Evolutionary conservation across 305 asterid genomes (phyloP).

Genomic region (Fraxinus greggii): DNA sequence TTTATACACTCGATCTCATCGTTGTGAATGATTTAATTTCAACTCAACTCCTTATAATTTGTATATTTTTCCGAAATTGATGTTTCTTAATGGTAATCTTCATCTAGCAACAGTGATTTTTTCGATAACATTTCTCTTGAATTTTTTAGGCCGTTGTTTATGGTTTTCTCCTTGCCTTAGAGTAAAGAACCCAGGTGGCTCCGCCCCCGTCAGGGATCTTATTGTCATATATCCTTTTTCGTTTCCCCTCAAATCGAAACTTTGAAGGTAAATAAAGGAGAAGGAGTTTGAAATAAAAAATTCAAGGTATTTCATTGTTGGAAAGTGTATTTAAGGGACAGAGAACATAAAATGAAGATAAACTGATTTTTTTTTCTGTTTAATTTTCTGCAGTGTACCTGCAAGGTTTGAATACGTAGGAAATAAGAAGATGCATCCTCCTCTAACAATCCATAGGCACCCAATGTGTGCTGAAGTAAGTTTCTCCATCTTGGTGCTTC

Average conservation of each 20-base stretch:
- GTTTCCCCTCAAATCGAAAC: neutral
- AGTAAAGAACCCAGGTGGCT: neutral
- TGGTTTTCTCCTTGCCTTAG: neutral
- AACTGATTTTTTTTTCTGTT: neutral
- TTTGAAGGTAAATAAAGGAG: neutral
- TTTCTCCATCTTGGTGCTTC: constrained; percentile 8
- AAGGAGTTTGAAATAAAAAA: neutral
- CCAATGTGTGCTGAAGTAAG: constrained; percentile 86
- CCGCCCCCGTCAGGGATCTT: neutral
- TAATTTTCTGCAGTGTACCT: neutral
- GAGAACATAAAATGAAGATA: neutral
- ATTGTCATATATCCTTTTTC: no score
- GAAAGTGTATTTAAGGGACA: neutral
- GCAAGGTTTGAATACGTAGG: constrained; percentile 7
- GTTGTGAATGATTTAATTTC: neutral
- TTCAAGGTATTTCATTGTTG: neutral
- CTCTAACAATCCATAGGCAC: constrained; percentile 73
- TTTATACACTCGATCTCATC: neutral
- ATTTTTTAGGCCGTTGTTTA: no score
- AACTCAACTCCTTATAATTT: neutral
- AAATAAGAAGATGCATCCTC: constrained; percentile 66
- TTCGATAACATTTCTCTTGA: neutral
- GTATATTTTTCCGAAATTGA: neutral
- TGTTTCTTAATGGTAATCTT: neutral
- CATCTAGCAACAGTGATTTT: neutral